Evolutionary conservation across 2,329 filamentous ascomycete species (phyloP).

Genomic region (Fusarium annulatum): DNA sequence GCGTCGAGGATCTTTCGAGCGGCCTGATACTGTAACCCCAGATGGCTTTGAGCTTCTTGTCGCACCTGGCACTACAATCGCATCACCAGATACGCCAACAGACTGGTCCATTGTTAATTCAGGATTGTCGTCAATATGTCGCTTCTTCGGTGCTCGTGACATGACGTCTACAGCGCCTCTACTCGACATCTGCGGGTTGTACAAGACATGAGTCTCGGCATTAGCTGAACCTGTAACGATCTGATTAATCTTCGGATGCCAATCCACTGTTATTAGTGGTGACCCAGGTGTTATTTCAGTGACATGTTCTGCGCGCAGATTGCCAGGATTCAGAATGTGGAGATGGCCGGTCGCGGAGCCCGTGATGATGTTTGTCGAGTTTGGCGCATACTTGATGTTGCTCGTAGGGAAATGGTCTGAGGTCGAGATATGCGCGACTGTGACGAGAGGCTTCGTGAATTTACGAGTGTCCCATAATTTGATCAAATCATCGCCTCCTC

Average conservation of each 20-base stretch:
- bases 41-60: conserved; percentile 64
- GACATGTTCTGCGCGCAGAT: conserved; percentile 83
- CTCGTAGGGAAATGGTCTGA: conserved; percentile 85
- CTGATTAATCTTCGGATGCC: conserved; percentile 96
- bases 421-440: conserved; percentile 81
- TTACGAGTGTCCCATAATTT: conserved; percentile 98
- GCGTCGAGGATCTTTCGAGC: conserved; percentile 79
- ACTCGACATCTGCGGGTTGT: conserved; percentile 84
- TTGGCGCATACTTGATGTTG: conserved; percentile 91
- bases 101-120: conserved; percentile 86
- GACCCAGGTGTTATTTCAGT: conserved; percentile 90
- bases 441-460: conserved; percentile 89
- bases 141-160: conserved; percentile 92
- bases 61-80: conserved; percentile 77
- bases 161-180: conserved; percentile 89
- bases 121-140: conserved; percentile 94
- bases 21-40: conserved; percentile 82
- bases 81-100: conserved; percentile 83
- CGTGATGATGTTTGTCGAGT: conserved; percentile 85
- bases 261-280: conserved; percentile 84
- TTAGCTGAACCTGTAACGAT: conserved; percentile 95
- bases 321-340: conserved; percentile 93
- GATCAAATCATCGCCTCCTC: conserved; percentile 90
- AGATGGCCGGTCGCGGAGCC: conserved; percentile 88
- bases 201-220: conserved; percentile 88